Evolutionary conservation across 2,329 filamentous ascomycete genomes (phyloP).

Genomic region (Botrytis cinerea): DNA sequence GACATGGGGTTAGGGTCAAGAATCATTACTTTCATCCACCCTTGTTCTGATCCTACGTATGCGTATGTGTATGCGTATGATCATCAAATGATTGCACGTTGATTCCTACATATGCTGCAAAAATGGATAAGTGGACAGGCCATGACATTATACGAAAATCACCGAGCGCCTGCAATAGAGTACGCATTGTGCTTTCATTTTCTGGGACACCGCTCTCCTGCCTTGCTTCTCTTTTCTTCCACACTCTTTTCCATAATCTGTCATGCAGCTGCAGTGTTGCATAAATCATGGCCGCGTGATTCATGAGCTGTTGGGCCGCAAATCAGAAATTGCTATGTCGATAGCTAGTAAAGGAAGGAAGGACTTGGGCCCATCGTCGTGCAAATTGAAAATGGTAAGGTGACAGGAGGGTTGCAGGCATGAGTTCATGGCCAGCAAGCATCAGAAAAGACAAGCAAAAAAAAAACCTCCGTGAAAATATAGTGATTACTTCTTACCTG

Average conservation of each 20-base stretch:
- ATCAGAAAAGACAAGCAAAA: conserved; percentile 1
- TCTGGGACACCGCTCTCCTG: conserved; percentile 14
- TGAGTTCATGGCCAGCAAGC: conserved; percentile 17
- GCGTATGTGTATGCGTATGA: conserved; percentile 17
- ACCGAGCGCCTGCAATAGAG: conserved; percentile 15
- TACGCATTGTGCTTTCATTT: conserved; percentile 14
- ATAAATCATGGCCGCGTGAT: conserved; percentile 23
- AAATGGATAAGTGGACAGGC: conserved; percentile 3
- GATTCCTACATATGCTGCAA: conserved; percentile 16
- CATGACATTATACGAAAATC: conserved; percentile 13
- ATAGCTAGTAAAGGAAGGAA: conserved; percentile 24
- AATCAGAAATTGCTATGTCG: conserved; percentile 20
- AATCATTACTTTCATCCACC: conserved; percentile 16
- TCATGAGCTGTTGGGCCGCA: conserved; percentile 24
- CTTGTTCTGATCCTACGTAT: conserved; percentile 17
- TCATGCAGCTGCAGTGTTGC: conserved; percentile 26
- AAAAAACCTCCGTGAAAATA: conserved; percentile 5
- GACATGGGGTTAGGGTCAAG: conserved; percentile 10
- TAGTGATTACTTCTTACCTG: conserved; percentile 1
- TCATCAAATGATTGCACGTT: conserved; percentile 16
- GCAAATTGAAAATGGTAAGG: conserved; percentile 8
- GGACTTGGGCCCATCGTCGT: conserved; percentile 20
- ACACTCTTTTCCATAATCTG: conserved; percentile 13
- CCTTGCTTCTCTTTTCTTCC: conserved; percentile 18
- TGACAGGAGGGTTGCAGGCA: neutral